Evolutionary conservation across 2,329 filamentous ascomycete genomes (phyloP).

Genomic region (Chaetomiaceae sp.): DNA sequence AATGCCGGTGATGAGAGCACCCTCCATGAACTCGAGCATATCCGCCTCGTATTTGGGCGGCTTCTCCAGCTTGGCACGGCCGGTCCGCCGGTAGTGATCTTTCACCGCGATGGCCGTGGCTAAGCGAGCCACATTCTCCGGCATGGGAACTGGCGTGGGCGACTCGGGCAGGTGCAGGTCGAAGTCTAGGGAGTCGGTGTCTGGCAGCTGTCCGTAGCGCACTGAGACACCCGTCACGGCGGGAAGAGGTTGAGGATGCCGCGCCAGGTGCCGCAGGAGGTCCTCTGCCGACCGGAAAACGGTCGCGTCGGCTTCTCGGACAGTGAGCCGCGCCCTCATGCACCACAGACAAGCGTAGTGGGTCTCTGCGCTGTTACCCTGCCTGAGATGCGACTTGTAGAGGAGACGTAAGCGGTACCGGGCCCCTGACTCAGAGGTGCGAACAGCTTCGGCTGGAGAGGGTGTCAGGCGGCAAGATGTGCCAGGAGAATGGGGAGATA

Average conservation of each 20-base stretch:
- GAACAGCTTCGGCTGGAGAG: constrained; percentile 30
- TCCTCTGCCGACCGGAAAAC: constrained; percentile 34
- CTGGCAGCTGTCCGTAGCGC: constrained; percentile 29
- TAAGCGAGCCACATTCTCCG: constrained; percentile 26
- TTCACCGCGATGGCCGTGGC: constrained; percentile 32
- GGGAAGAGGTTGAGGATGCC: constrained; percentile 37
- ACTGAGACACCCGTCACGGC: constrained; percentile 33
- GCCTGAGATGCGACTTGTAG: constrained; percentile 38
- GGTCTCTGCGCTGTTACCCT: constrained; percentile 27
- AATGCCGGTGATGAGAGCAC: constrained; percentile 45
- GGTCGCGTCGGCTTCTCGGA: constrained; percentile 37
- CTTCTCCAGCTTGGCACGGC: constrained; percentile 29
- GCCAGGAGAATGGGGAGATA: neutral
- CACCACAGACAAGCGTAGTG: constrained; percentile 38
- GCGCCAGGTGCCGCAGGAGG: constrained; percentile 34
- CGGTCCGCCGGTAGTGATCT: constrained; percentile 32
- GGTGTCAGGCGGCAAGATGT: constrained; percentile 3
- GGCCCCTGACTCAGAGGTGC: constrained; percentile 28
- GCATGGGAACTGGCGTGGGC: constrained; percentile 26
- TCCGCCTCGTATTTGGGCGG: constrained; percentile 30
- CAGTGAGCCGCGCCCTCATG: constrained; percentile 28
- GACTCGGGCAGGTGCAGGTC: constrained; percentile 34
- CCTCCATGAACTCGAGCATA: constrained; percentile 38
- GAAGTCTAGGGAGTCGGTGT: constrained; percentile 26
- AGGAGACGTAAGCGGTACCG: constrained; percentile 37